Base-by-base conservation (phyloP, 495 filamentous ascomycete species). In the Aspergillus cavernicola region DNA sequence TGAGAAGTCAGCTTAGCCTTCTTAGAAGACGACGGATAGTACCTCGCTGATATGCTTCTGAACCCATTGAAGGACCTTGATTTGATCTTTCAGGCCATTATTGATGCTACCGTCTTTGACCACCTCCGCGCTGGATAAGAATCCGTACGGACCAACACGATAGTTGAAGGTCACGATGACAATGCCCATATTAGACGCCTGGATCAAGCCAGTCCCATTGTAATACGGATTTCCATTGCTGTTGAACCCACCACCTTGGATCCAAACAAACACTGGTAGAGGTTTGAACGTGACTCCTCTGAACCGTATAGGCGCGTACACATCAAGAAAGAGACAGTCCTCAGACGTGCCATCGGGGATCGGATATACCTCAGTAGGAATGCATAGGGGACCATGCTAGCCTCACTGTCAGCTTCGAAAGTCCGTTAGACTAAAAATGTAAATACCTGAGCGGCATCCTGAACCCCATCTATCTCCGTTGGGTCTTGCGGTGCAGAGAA, bases 161-260 rank as follows among this genome's bases (percentile, higher is more conserved):
- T 90, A 90, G 62, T 90, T 91, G 70, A 91, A 85, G 52, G 80
- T 86, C 12, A 92, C 82, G 23, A 90, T 74, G 4, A 91, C 72
- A 37, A 91, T 83, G 33, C 78, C 74, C 44, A 73, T 67, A 6
- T 71, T 75, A 0, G 82, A 82, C 9, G 79, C 80, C 57, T 76
- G 44, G 36, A 91, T 76, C 5, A 90, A 71, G 18, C 75, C 74
- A 3, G 71, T 76, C 1, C 81, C 87, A 58, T 90, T 82, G 63
- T 80, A 83, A 65, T 89, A 85, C 1, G 80, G 68, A 61, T 87
- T 88, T 38, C 78, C 74, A 58, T 84, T 75, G 0, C 55, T 45
- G 10, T 80, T 83, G 63, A 88, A 90, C 15, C 87, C 87, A 13
- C 88, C 87, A n/a, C 87, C 87, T 59, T 87, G 85, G 44, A 92